Percentiles rank a stretch among this genome's conserved stretches.
These are phyloP conservation scores for Cutaneotrichosporon spelunceum DNA, from an alignment of 1,284 basidiomycete genomes.

Conservation along the genomic window DNA sequence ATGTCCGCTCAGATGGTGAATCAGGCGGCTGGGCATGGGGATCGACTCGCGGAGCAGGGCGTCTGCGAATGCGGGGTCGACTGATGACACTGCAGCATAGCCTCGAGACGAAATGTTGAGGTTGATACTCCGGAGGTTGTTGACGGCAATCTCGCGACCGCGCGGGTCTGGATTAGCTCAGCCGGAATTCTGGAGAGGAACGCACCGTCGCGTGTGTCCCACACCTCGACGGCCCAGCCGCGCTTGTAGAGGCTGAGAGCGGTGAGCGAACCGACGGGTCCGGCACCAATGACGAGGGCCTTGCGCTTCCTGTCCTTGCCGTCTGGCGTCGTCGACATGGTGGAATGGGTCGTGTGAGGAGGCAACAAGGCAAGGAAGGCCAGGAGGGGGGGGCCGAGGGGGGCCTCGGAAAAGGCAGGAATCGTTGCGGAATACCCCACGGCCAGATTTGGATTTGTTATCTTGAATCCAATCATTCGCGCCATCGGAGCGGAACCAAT, in stretches of 20 bases:
- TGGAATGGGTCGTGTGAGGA: background rate
- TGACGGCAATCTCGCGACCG: constrained; percentile 38
- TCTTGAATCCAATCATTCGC: background rate
- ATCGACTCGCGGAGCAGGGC: constrained; percentile 76
- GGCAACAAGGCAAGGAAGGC: too few species aligned
- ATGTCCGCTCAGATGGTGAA: constrained; percentile 71
- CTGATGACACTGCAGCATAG: constrained; percentile 75
- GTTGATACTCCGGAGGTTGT: constrained; percentile 77
- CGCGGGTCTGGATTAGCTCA: constrained; percentile 39
- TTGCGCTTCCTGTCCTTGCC: constrained; percentile 29
- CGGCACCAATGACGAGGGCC: constrained; percentile 67
- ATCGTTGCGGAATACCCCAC: background rate
- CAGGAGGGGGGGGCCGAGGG: too few species aligned
- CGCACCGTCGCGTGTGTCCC: constrained; percentile 79
- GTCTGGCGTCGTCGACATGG: constrained; percentile 3
- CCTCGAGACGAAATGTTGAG: constrained; percentile 92
- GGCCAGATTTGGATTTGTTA: too few species aligned
- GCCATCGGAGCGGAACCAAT: background rate
- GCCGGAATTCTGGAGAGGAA: constrained; percentile 4
- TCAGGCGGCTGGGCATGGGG: constrained; percentile 94
- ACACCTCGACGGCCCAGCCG: constrained; percentile 87
- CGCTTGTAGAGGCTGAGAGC: constrained; percentile 80
- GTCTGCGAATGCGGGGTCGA: constrained; percentile 70
- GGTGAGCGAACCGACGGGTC: constrained; percentile 89
- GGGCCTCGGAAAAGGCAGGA: background rate